These are phyloP conservation scores for Oldenlandia corymbosa DNA, from an alignment of 257 asterid genomes.

Conservation along the genomic window DNA sequence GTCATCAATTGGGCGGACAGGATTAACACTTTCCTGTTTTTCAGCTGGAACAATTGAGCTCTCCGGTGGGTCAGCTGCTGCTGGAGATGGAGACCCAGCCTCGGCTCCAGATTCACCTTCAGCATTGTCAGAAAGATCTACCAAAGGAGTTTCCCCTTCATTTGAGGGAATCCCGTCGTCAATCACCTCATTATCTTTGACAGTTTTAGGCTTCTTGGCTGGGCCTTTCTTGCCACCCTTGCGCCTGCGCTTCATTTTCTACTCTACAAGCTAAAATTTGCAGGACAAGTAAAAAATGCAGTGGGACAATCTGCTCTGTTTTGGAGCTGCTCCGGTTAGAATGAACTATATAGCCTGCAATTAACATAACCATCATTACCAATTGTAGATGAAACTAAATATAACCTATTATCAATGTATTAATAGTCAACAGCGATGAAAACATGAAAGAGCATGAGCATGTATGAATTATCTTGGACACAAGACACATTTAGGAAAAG, in stretches of 20 bases:
- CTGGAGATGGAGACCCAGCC: conserved; percentile 53
- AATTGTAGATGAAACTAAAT: neutral
- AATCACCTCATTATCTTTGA: conserved; percentile 39
- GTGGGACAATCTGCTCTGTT: neutral
- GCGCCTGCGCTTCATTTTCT: conserved; percentile 73
- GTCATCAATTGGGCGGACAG: conserved; percentile 37
- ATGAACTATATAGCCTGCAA: neutral
- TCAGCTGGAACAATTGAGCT: conserved; percentile 21
- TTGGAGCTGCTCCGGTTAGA: neutral
- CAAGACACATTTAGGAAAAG: neutral
- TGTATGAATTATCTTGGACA: neutral
- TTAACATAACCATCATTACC: neutral
- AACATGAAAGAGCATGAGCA: too few relatives aligned
- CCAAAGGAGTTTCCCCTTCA: conserved; percentile 46
- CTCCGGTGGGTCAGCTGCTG: conserved; percentile 35
- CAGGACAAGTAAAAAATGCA: neutral
- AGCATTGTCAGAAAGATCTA: conserved; percentile 59
- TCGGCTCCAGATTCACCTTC: conserved; percentile 66
- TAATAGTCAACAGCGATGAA: too few relatives aligned
- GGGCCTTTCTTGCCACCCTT: conserved; percentile 67
- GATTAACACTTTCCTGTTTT: conserved; percentile 23
- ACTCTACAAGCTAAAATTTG: neutral
- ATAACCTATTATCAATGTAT: too few relatives aligned
- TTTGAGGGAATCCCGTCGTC: conserved; percentile 43
- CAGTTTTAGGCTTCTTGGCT: conserved; percentile 51